Evolutionary conservation across 441 rosid species (phyloP), one percentile per base, ranked within the genome.

Genomic region (Eruca vesicaria): DNA sequence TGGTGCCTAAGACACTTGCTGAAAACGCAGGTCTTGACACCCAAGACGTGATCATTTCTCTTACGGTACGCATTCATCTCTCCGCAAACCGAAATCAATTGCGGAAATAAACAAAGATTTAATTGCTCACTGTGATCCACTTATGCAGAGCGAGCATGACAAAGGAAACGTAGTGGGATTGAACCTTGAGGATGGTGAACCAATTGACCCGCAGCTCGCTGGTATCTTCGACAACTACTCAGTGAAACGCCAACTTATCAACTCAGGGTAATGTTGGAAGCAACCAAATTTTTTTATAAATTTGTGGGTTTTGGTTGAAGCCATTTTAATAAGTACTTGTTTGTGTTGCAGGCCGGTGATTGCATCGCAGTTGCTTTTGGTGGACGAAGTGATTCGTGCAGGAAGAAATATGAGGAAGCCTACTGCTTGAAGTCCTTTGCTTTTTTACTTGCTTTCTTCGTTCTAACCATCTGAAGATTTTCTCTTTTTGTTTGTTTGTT

Each of bases 391-490:
- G 68, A 95, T 95, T 50, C 94, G 99, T 4, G 99, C 99, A 52
- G 98, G 98, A 50, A 91, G 96, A 35, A 95, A 95, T 74, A 95
- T 95, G 99, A 85, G 98, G 85, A 95, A 93, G 85, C 99, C 99
- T 75, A 86, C 71, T 74, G 80, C 66, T 53, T 68, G 71, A 72
- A 38, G 62, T 14, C 48, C 20, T 67, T 26, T 7, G 31, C 18
- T 36, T 63, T 18, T 5, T 72, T 19, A 12, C 53, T 33, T 33
- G 26, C 57, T 75, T 35, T 61, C 63, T 29, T 19, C 9, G 3
- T 62, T 28, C 5, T 4, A 55, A 68, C 7, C 43, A 5, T 53
- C 18, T 32, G 53, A 57, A 56, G 6, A 23, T 45, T 70, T 64
- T 63, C 33, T 20, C 21, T 52, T 16, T 60, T 52, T 15, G 11